Percentiles rank a stretch among this genome's conserved stretches.
Evolutionary conservation across 139 green algal genomes (phyloP).

Genomic region (Monoraphidium neglectum): DNA sequence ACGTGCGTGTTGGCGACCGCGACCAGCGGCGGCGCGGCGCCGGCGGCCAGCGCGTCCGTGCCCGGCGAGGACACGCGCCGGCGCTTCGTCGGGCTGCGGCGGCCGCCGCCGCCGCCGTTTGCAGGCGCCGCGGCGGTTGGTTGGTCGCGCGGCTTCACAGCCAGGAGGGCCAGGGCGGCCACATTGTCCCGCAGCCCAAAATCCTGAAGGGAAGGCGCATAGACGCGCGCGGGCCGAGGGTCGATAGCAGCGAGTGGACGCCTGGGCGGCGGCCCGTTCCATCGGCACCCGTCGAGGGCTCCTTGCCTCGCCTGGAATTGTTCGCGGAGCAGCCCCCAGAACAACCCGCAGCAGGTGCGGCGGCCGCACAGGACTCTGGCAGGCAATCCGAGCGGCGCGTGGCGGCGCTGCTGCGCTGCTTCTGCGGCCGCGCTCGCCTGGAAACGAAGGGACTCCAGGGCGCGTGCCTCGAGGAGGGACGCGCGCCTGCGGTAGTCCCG

Average conservation of each 20-base stretch:
- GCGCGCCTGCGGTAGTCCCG: slow-evolving; percentile 84
- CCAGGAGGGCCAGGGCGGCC: slow-evolving; percentile 59
- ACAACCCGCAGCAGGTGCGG: no score
- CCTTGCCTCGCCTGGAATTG: no score
- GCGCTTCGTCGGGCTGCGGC: background rate
- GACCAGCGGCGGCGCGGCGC: background rate
- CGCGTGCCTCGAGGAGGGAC: slow-evolving; percentile 47
- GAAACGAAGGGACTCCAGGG: background rate
- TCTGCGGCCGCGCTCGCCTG: background rate
- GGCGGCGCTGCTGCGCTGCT: background rate
- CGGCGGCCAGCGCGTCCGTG: no score
- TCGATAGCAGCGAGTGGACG: no score
- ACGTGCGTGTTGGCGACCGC: slow-evolving; percentile 87
- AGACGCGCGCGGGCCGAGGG: no score
- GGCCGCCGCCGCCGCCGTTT: slow-evolving; percentile 5
- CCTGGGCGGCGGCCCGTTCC: no score
- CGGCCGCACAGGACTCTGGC: no score
- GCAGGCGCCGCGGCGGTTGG: no score
- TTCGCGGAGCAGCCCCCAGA: no score
- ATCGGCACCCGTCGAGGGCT: no score
- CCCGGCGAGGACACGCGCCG: background rate
- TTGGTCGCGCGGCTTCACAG: background rate
- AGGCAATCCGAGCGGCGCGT: no score
- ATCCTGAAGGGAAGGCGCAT: slow-evolving; percentile 39
- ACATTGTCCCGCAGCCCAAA: slow-evolving; percentile 78